These are phyloP conservation scores for Aspergillus sp. DNA, from an alignment of 2,329 filamentous ascomycete genomes.

Conservation along the genomic window DNA sequence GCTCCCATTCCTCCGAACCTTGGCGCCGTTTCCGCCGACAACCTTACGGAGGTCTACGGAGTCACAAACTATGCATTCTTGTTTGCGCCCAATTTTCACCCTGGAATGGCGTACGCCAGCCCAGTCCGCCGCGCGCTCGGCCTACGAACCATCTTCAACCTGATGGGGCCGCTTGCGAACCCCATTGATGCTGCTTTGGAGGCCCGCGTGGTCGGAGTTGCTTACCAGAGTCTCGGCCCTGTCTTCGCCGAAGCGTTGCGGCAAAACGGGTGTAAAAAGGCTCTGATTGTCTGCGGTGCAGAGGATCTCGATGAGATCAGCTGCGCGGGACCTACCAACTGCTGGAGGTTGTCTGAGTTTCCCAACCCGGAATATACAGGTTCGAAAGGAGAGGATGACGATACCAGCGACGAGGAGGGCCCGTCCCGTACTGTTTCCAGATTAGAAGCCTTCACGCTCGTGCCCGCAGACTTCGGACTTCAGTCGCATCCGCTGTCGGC, in stretches of 20 bases:
- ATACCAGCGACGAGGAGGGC: conserved; percentile 41
- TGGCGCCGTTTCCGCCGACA: conserved; percentile 68
- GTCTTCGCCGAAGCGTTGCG: conserved; percentile 84
- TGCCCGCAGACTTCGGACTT: conserved; percentile 85
- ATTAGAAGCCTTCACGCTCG: conserved; percentile 74
- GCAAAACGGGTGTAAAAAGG: conserved; percentile 75
- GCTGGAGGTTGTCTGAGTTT: conserved; percentile 72
- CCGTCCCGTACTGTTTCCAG: conserved; percentile 47
- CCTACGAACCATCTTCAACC: conserved; percentile 96
- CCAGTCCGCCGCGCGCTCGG: conserved; percentile 83
- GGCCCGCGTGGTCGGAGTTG: conserved; percentile 89
- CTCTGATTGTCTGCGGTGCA: conserved; percentile 85
- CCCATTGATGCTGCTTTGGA: conserved; percentile 83
- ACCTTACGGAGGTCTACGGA: conserved; percentile 71
- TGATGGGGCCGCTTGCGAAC: conserved; percentile 89
- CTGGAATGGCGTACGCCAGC: conserved; percentile 87
- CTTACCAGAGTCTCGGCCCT: conserved; percentile 78
- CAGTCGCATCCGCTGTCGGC: conserved; percentile 68
- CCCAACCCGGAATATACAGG: conserved; percentile 45
- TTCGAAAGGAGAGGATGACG: conserved; percentile 41
- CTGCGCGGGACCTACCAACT: conserved; percentile 82
- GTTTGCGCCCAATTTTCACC: conserved; percentile 94
- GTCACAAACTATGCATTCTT: conserved; percentile 90
- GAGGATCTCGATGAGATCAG: conserved; percentile 96
- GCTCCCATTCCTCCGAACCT: conserved; percentile 71